Conservation (phyloP, 441 rosid species). For the Adansonia gregorii region DNA sequence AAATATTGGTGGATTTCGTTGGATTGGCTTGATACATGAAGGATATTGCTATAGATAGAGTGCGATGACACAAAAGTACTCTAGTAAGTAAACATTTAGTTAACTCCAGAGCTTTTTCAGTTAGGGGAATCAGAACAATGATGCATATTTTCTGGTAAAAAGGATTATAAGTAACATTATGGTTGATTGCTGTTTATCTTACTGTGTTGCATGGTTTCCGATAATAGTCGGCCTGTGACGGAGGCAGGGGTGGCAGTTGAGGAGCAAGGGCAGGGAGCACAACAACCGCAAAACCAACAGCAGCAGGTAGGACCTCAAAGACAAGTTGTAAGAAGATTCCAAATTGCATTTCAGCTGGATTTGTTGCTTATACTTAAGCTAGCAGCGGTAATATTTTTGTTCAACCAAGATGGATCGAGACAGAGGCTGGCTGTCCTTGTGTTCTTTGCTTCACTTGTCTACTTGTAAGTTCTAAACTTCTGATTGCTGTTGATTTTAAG, state of each 20-base stretch:
- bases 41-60: conserved; percentile 9
- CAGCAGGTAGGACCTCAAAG: conserved; percentile 72
- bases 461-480: conserved; percentile 65
- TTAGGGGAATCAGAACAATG: not conserved
- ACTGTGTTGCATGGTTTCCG: conserved; percentile 24
- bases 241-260: conserved; percentile 49
- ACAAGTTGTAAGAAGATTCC: conserved; percentile 84
- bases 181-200: not conserved
- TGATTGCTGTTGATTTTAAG: conserved; percentile 7
- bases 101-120: not conserved
- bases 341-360: conserved; percentile 91
- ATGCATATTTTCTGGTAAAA: not conserved
- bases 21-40: not conserved
- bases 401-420: conserved; percentile 98
- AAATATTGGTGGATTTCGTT: conserved; percentile 1
- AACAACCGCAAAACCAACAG: conserved; percentile 61
- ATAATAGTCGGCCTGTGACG: conserved; percentile 40
- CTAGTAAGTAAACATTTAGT: conserved; percentile 5
- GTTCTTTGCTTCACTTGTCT: conserved; percentile 75
- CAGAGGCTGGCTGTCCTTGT: conserved; percentile 82
- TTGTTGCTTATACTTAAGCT: conserved; percentile 85
- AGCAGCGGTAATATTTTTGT: conserved; percentile 85
- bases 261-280: conserved; percentile 56
- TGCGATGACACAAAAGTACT: not conserved
- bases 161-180: not conserved